Evolutionary conservation across 176 grass and related monocot species (phyloP), one percentile per base, ranked within the genome.

Genomic region (Juncus inflexus): DNA sequence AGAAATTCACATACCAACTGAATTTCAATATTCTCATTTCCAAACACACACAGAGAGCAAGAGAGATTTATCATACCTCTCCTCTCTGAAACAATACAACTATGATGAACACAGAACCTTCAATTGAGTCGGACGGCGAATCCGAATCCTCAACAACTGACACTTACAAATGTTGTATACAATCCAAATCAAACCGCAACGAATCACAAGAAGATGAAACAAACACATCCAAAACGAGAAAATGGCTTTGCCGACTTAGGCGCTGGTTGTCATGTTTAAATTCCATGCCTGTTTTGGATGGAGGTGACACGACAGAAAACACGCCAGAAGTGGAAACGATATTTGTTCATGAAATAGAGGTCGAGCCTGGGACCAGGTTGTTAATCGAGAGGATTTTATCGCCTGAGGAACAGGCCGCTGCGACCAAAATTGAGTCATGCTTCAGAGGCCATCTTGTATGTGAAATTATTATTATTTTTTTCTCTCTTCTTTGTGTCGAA

Each of bases 381-480:
- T 6, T 52, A 3, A 35, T 45, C 40, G 5, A 11, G 15, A 58
- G 16, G n/a, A 49, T 9, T 10, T 50, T 11, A 14, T 40, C 58
- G 3, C 5, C 52, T 19, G 37, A n/a, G 13, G 72, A 61, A 37
- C 11, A 60, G 9, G 43, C 42, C 13, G 70, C 64, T 13, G 81
- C 76, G 2, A 55, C 61, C 28, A 70, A 54, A 60, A 84, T 84
- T 55, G 70, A 67, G 56, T 71, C 81, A 5, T 57, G 54, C 59
- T 79, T 70, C 81, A 76, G 76, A 42, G 51, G 51, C 58, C 43
- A 84, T 67, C 76, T 76, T 61, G 72, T 80, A 76, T 60, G 64
- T 43, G 58, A 10, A 3, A 68, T 47, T 35, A n/a, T 14, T 6
- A 9, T 59, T 19, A 63, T 4, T 58, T 63, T 10, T 62, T 51